Evolutionary conservation across 176 grass and related monocot species (phyloP), one percentile per base, ranked within the genome.

Genomic region (Bolboschoenus planiculmis): DNA sequence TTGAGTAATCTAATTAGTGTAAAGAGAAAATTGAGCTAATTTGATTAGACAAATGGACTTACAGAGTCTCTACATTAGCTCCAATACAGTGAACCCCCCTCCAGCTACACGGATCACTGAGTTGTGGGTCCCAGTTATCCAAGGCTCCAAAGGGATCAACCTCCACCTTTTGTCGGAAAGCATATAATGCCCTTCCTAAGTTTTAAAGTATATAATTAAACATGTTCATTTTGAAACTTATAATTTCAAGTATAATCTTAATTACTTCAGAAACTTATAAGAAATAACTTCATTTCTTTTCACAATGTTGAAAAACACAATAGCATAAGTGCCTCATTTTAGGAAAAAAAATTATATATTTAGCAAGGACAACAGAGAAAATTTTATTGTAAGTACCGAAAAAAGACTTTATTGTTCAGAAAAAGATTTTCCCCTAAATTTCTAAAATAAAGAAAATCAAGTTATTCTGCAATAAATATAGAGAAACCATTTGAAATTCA

Each of bases 1-100:
- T 66, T 55, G 46, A 57, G 10, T 5, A 47, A 29, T 31, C 27
- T 7, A 57, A 50, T 31, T 61, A 88, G 21, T 29, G 14, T 44
- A 44, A 72, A 39, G 43, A 29, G 24, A 51, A 27, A 11, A 75
- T 61, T 10, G 10, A 5, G 34, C 26, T 75, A 57, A 78, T 10
- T 23, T 54, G n/a, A 11, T 34, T 74, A 36, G 56, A 57, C 72
- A 58, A 81, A 81, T 76, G 51, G 53, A 88, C 92, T 90, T 93
- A 97, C 92, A 95, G 51, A 85, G 87, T 91, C 78, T 94, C 90
- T 58, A 97, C 95, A 78, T 93, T 88, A 85, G 81, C 87, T 59
- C 86, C 95, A 81, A 85, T 75, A 83, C 95, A 94, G 54, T 83
- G 84, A 74, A 95, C 86, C n/a, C 92, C 89, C 4, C 73, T 85